Evolutionary conservation across 108 stramenopile species (phyloP).

Genomic region (Nitzschia sp.): DNA sequence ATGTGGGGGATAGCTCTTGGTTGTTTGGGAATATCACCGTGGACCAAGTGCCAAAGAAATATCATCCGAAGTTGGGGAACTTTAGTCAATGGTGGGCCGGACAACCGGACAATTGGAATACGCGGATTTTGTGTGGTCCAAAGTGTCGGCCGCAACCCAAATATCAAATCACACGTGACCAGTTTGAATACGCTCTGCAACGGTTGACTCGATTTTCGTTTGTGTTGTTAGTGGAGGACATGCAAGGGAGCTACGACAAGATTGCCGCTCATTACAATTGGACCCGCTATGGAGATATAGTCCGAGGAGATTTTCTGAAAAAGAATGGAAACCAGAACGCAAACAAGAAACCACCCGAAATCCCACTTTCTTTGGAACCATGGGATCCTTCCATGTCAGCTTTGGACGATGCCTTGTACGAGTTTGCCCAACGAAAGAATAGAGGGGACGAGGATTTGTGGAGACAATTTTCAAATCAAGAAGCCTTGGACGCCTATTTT

Average conservation of each 20-base stretch:
- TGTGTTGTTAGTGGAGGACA: constrained; percentile 39
- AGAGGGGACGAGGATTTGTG: not conserved
- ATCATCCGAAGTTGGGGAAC: not conserved
- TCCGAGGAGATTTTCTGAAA: not conserved
- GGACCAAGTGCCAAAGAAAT: not conserved
- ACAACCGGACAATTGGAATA: constrained; percentile 48
- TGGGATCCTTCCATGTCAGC: constrained; percentile 42
- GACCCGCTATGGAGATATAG: not conserved
- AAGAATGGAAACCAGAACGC: not conserved
- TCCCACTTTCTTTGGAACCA: not conserved
- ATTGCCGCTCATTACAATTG: constrained; percentile 27
- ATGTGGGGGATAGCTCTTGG: constrained; percentile 12
- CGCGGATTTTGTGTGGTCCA: constrained; percentile 39
- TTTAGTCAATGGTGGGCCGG: constrained; percentile 24
- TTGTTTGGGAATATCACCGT: constrained; percentile 15
- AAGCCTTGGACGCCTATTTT: constrained; percentile 33
- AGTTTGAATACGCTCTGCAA: constrained; percentile 32
- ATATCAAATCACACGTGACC: constrained; percentile 32
- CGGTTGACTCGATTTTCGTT: constrained; percentile 22
- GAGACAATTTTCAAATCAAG: constrained; percentile 29
- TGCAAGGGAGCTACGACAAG: constrained; percentile 22
- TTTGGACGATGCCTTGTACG: constrained; percentile 42
- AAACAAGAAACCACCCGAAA: not conserved
- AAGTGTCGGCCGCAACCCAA: constrained; percentile 28
- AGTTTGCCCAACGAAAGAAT: constrained; percentile 26